Evolutionary conservation across 192 early-diverging fungal species (phyloP), one percentile per base, ranked within the genome.

Genomic region (Glomus cerebriforme): DNA sequence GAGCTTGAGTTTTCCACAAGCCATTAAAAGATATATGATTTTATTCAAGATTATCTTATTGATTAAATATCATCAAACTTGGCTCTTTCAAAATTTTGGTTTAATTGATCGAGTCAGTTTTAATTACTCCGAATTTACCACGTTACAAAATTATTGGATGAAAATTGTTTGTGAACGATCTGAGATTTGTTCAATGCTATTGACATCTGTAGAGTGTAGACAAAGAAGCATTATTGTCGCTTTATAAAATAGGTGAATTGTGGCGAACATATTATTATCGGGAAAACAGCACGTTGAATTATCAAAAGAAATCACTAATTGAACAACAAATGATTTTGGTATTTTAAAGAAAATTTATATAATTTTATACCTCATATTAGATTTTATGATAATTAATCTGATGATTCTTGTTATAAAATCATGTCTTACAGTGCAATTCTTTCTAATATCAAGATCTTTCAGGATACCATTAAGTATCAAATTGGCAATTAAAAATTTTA

Each of bases 251-350:
- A 76, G 35, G 12, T 26, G 32, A 39, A 63, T 15, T 76, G 0
- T 76, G 74, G 74, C n/a, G 27, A 76, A 13, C 7, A 31, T 63
- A 13, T 63, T 10, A 45, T 76, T n/a, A 26, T 37, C 64, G 74
- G 74, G 74, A 35, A 7, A 70, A 19, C 31, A 62, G 27, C 63
- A 62, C 26, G 6, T 0, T 17, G 8, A 22, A 15, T 64, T 64
- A 15, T 5, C 12, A 19, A 19, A 19, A 19, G 49, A 54, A 0
- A 54, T 54, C 19, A 54, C 13, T 19, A 19, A 54, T 15, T 54
- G 19, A 4, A 54, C 49, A 54, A 15, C 17, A 19, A 19, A 54
- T 17, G 49, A 54, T 54, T 54, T 54, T 54, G 19, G 19, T 17
- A 19, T 19, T 19, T 17, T 54, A 54, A 22, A 17, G 19, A 54